These are phyloP conservation scores for Phytopythium mirpurense DNA, from an alignment of 352 stramenopile genomes.

Conservation along the genomic window DNA sequence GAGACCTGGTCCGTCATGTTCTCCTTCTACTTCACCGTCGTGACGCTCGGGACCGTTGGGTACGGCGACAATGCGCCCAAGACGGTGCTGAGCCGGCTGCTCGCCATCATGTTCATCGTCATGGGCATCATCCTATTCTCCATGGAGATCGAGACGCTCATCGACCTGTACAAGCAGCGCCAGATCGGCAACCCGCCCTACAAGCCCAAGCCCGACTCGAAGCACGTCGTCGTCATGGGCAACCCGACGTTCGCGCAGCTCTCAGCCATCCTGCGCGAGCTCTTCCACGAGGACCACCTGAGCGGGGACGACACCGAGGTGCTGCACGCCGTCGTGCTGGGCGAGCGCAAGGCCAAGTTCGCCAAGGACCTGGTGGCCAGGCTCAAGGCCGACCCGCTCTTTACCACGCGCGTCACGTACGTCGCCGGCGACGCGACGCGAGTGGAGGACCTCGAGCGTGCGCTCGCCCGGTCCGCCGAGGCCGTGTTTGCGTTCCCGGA, in stretches of 20 bases:
- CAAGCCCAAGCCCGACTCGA: conserved; percentile 51
- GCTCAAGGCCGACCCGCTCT: conserved; percentile 74
- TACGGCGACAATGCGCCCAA: conserved; percentile 85
- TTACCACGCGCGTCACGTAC: conserved; percentile 75
- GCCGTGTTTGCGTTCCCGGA: conserved; percentile 84
- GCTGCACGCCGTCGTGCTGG: conserved; percentile 67
- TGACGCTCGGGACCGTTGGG: conserved; percentile 84
- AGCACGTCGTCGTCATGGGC: conserved; percentile 77
- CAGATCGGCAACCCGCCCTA: conserved; percentile 81
- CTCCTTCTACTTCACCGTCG: conserved; percentile 85
- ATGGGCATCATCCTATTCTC: conserved; percentile 86
- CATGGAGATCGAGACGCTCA: conserved; percentile 86
- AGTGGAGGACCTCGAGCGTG: conserved; percentile 68
- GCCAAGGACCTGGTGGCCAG: conserved; percentile 64
- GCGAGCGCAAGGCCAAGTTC: conserved; percentile 65
- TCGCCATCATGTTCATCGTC: conserved; percentile 88
- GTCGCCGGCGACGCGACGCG: conserved; percentile 69
- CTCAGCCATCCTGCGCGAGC: conserved; percentile 73
- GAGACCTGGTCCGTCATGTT: conserved; percentile 88
- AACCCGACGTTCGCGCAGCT: conserved; percentile 83
- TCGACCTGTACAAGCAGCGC: conserved; percentile 77
- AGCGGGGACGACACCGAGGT: conserved; percentile 33
- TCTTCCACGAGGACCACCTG: conserved; percentile 86
- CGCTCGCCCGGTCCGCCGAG: conserved; percentile 42
- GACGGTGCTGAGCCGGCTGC: conserved; percentile 73